Percentiles rank a stretch among this genome's conserved stretches.
Evolutionary conservation across 768 basidiomycete species (phyloP).

Genomic region (Chlorophyllum brunneum): DNA sequence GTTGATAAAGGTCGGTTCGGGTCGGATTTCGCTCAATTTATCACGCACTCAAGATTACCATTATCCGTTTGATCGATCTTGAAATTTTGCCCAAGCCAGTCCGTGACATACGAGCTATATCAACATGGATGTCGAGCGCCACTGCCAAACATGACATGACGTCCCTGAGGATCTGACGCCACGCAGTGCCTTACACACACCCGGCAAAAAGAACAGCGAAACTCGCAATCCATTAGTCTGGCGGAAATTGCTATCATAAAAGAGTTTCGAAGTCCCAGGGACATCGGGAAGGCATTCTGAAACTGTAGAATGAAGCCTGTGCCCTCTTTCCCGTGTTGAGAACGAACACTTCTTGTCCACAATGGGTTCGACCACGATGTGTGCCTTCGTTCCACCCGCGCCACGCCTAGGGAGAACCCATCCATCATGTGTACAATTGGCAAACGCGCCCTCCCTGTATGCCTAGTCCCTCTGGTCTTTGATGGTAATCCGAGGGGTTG

Average conservation of each 20-base stretch:
- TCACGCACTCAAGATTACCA: background rate
- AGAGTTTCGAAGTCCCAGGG: background rate
- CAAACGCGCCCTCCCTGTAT: background rate
- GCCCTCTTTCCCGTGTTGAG: background rate
- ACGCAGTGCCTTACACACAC: background rate
- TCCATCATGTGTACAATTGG: background rate
- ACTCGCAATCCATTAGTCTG: background rate
- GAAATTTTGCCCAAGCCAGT: background rate
- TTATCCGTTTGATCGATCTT: background rate
- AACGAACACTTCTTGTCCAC: background rate
- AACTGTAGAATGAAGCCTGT: background rate
- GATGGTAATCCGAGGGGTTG: background rate
- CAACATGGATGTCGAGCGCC: no score
- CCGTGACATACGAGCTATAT: no score
- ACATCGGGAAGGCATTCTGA: background rate
- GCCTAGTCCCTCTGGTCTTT: background rate
- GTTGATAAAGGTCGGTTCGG: no score
- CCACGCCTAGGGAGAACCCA: background rate
- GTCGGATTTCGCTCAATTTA: background rate
- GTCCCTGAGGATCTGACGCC: background rate
- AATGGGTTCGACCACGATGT: background rate
- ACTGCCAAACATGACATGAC: background rate
- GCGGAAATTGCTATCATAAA: background rate
- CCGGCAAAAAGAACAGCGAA: background rate
- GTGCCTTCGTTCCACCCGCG: background rate